Evolutionary conservation across 768 basidiomycete species (phyloP).

Genomic region (Hirschioporus abietinus): DNA sequence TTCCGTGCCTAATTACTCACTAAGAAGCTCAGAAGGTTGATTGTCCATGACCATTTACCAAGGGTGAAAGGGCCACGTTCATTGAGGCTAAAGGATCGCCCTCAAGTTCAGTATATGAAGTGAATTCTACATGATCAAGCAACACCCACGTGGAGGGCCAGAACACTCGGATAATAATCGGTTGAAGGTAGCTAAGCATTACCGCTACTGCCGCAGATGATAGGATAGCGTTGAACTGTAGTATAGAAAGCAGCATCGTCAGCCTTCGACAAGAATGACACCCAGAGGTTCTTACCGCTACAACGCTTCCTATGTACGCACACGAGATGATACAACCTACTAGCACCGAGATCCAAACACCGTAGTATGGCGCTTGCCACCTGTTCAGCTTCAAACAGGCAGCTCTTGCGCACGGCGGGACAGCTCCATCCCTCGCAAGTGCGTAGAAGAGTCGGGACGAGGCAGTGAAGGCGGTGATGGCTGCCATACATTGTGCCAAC

Average conservation of each 20-base stretch:
- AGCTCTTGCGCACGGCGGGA: conserved; percentile 25
- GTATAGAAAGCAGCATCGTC: not conserved
- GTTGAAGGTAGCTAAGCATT: conserved; percentile 54
- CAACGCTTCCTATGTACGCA: conserved; percentile 51
- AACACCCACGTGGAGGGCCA: conserved; percentile 46
- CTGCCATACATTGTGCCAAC: conserved; percentile 48
- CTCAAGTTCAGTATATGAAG: conserved; percentile 9
- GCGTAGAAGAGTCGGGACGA: conserved; percentile 54
- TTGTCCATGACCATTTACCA: conserved; percentile 46
- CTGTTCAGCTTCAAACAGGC: conserved; percentile 38
- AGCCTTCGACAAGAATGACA: not conserved
- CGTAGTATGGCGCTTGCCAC: conserved; percentile 48
- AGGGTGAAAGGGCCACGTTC: conserved; percentile 47
- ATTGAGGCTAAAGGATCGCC: conserved; percentile 29
- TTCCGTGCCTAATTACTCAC: conserved; percentile 24
- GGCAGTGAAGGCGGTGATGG: conserved; percentile 54
- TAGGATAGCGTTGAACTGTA: conserved; percentile 49
- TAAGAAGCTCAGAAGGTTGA: conserved; percentile 43
- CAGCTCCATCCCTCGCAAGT: conserved; percentile 47
- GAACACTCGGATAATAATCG: conserved; percentile 52
- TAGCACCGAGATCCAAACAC: conserved; percentile 50
- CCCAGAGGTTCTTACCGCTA: conserved; percentile 37
- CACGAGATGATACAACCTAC: conserved; percentile 51
- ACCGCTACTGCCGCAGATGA: conserved; percentile 53
- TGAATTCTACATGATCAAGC: not conserved